A percentile compares a stretch with the other conserved stretches of the same genome.
Evolutionary conservation across 1,284 basidiomycete species (phyloP).

Genomic region (Puccinia coronata): DNA sequence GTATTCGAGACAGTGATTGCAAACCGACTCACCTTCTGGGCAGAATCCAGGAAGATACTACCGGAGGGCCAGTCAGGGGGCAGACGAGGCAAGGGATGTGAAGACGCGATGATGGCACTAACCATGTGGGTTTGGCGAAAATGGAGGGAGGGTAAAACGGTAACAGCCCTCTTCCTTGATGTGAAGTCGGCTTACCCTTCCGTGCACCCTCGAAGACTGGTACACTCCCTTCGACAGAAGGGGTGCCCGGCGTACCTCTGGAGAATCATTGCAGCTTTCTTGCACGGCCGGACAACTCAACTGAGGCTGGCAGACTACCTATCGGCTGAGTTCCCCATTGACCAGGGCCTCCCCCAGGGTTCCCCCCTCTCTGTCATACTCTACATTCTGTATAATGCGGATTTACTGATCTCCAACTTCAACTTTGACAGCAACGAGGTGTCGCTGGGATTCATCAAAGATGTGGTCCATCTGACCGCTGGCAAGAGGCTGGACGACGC

Average conservation of each 20-base stretch:
- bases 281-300: background rate
- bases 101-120: constrained; percentile 10
- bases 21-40: constrained; percentile 15
- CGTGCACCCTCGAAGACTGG: background rate
- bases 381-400: constrained; percentile 32
- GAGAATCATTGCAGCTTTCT: background rate
- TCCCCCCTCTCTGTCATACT: constrained; percentile 26
- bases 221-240: background rate
- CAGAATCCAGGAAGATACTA: background rate
- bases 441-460: constrained; percentile 22
- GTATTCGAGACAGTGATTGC: constrained; percentile 9
- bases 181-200: constrained; percentile 27
- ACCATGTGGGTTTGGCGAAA: constrained; percentile 10
- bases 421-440: background rate
- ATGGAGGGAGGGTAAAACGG: constrained; percentile 30
- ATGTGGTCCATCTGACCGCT: too few species aligned
- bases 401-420: constrained; percentile 5
- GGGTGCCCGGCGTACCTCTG: constrained; percentile 18
- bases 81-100: background rate
- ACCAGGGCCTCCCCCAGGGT: constrained; percentile 25
- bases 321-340: background rate
- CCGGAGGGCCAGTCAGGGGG: constrained; percentile 29
- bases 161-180: constrained; percentile 2
- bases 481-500: too few species aligned
- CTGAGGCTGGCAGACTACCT: background rate